A percentile compares a stretch with the other conserved stretches of the same genome.
Evolutionary conservation across 192 early-diverging fungal species (phyloP).

Genomic region (Podila verticillata): DNA sequence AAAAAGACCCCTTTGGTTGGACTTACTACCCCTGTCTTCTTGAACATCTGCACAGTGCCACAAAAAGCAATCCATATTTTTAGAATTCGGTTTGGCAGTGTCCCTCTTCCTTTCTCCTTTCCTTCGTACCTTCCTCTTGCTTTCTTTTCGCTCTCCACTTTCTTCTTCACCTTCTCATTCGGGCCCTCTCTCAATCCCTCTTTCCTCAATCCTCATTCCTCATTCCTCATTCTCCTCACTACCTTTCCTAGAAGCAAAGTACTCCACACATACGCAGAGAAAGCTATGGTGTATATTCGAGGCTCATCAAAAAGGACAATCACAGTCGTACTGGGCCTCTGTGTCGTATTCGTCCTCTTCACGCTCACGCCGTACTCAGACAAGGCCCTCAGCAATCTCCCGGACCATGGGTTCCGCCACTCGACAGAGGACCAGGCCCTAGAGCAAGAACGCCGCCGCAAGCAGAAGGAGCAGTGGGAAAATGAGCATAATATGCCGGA

Average conservation of each 20-base stretch:
- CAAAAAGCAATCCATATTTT: too few species aligned
- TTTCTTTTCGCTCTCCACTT: not conserved
- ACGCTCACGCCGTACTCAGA: slow-evolving; percentile 29
- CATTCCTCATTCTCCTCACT: not conserved
- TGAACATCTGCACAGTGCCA: too few species aligned
- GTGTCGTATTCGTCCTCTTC: slow-evolving; percentile 23
- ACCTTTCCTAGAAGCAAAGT: not conserved
- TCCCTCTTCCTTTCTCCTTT: not conserved
- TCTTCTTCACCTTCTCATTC: not conserved
- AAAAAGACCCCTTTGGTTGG: too few species aligned
- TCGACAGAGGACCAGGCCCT: not conserved
- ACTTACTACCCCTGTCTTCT: too few species aligned
- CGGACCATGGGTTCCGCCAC: slow-evolving; percentile 1
- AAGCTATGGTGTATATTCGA: slow-evolving; percentile 5
- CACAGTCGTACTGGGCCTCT: slow-evolving; percentile 27
- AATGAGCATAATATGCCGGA: not conserved
- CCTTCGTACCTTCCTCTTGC: not conserved
- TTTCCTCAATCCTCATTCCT: not conserved
- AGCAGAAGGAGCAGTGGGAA: not conserved
- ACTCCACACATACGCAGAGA: not conserved
- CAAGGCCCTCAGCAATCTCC: slow-evolving; percentile 6
- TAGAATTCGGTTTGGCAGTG: too few species aligned
- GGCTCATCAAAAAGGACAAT: slow-evolving; percentile 21
- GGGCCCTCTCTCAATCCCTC: not conserved
- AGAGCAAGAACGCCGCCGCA: slow-evolving; percentile 1